Base-by-base conservation (phyloP, 257 asterid species). In the Penstemon davidsonii region DNA sequence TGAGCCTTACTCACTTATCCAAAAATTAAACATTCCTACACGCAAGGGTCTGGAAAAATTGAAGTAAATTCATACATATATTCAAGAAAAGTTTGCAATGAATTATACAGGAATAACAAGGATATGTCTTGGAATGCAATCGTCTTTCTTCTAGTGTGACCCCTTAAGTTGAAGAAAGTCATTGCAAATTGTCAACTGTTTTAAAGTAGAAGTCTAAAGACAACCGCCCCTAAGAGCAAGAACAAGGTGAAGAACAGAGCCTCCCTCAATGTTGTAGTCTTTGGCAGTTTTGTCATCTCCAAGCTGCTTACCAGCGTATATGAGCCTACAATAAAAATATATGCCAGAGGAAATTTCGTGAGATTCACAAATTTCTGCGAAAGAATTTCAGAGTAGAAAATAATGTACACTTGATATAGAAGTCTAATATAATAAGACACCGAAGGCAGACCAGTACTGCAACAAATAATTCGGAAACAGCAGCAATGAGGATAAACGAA, bases 241-340 rank as follows among this genome's bases (percentile, higher is more conserved):
- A 66, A 86, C 96, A 47, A 86, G 81, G 72, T 86, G 91, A 77
- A 88, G 91, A 70, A 88, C 96, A 55, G 96, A 88, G 53, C 96
- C 96, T 37, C 89, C 94, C 73, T 86, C 91, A 1, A 88, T 86
- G 37, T 88, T 86, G 79, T 88, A 88, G 64, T 88, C 96, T 72
- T 86, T 84, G 1, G 96, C 94, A 7, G 90, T 86, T 67, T 85
- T 89, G 84, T 89, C 96, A 79, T 86, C 94, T 64, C 73, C 90
- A 7, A 85, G 88, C 86, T 86, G 96, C 78, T 86, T 88, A 3
- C 91, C 96, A 66, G 89, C 91, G 74, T 86, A 88, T 44, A 89
- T 86, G 18, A 88, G 87, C 87, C 96, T 88, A 73, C 73, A 76
- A 44, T 18, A 43, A 18, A 50, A 13, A 46, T 0, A 15, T 6